Conservation (phyloP, 2,329 filamentous ascomycete species). For the Meredithiella fracta region DNA sequence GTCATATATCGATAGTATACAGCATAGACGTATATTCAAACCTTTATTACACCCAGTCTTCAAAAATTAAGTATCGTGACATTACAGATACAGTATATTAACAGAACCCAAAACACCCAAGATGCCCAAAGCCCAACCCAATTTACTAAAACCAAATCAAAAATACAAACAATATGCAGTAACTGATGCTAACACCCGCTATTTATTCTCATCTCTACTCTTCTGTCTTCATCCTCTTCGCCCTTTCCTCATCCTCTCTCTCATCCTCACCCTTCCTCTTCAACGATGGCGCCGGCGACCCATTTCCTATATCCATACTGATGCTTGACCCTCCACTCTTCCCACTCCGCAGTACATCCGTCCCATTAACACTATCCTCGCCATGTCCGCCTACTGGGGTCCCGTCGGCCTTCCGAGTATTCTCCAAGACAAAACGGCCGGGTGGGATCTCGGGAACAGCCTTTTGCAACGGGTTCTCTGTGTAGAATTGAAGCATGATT, state of each 20-base stretch:
- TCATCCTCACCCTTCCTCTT: slow-evolving; percentile 9
- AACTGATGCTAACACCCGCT: neutral
- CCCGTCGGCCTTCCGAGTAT: slow-evolving; percentile 30
- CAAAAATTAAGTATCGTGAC: too few relatives aligned
- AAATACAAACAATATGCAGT: neutral
- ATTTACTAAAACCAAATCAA: neutral
- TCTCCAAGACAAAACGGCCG: slow-evolving; percentile 39
- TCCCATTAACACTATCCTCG: neutral
- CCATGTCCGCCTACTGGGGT: slow-evolving; percentile 16
- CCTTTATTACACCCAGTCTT: too few relatives aligned
- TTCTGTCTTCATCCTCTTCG: neutral
- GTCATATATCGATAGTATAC: too few relatives aligned
- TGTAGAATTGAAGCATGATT: slow-evolving; percentile 54
- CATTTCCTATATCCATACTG: slow-evolving; percentile 1
- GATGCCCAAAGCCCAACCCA: neutral
- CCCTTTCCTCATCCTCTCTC: slow-evolving; percentile 2
- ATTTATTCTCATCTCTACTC: slow-evolving; percentile 1
- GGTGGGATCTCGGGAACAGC: slow-evolving; percentile 35
- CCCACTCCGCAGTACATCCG: neutral
- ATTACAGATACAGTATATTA: too few relatives aligned
- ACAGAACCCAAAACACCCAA: neutral
- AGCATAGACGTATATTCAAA: too few relatives aligned
- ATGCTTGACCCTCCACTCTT: neutral
- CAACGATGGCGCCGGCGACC: neutral
- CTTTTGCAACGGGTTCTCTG: slow-evolving; percentile 45